Evolutionary conservation across 176 grass and related monocot genomes (phyloP).

Genomic region (Aegilops longissima): DNA sequence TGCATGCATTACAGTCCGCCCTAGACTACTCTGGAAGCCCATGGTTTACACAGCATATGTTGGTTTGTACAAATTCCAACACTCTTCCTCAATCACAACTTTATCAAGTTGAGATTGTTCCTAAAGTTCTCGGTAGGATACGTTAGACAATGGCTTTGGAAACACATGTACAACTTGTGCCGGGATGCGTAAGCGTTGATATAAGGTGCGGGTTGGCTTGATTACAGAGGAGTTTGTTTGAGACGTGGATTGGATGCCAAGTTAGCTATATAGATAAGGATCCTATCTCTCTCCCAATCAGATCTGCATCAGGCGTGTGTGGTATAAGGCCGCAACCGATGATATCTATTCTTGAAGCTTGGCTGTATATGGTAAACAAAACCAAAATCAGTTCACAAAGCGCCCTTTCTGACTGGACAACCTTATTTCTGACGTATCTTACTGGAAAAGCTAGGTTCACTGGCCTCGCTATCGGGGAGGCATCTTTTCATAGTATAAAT

Average conservation of each 20-base stretch:
- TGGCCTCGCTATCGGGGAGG: neutral
- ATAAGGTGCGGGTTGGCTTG: neutral
- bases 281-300: neutral
- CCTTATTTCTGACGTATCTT: neutral
- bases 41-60: neutral
- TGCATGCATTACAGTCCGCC: too few species aligned
- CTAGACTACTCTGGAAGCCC: neutral
- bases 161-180: neutral
- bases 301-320: neutral
- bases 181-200: neutral
- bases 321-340: too few species aligned
- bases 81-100: neutral
- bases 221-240: neutral
- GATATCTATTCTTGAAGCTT: too few species aligned
- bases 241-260: neutral
- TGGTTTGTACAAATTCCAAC: neutral
- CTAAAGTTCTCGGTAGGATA: neutral
- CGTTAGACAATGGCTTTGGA: neutral
- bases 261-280: neutral
- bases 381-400: neutral
- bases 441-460: neutral
- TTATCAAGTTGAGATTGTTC: neutral
- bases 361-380: neutral
- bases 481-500: conserved; percentile 35
- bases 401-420: neutral